Percentiles rank a stretch among this genome's conserved stretches.
Evolutionary conservation across 2,329 filamentous ascomycete genomes (phyloP).

Genomic region (Arachnopeziza araneosa): DNA sequence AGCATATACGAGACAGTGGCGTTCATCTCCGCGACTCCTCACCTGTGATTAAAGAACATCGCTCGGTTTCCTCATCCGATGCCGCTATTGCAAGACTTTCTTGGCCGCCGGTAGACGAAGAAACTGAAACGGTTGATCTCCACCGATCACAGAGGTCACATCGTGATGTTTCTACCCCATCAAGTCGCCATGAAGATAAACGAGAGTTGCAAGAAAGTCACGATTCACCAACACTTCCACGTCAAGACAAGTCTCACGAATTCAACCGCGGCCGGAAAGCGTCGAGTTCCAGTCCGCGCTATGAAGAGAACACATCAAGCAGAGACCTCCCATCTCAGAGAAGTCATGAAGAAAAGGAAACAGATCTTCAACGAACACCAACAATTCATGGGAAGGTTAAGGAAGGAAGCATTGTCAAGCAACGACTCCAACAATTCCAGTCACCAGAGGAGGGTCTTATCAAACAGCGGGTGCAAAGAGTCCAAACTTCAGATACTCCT

Average conservation of each 20-base stretch:
- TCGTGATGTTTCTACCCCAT: conserved; percentile 6
- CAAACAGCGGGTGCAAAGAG: background rate
- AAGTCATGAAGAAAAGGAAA: background rate
- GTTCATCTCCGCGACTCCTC: conserved; percentile 47
- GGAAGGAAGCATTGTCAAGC: conserved; percentile 18
- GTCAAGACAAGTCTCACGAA: conserved; percentile 13
- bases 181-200: conserved; percentile 4
- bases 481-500: conserved; percentile 1
- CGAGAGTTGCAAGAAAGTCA: conserved; percentile 5
- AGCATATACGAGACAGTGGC: conserved; percentile 44
- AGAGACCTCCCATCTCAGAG: conserved; percentile 14
- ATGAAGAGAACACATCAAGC: conserved; percentile 8
- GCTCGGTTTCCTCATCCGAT: conserved; percentile 28
- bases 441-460: conserved; percentile 14
- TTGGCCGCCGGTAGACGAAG: conserved; percentile 40
- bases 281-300: conserved; percentile 6
- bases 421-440: conserved; percentile 22
- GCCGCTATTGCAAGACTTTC: conserved; percentile 33
- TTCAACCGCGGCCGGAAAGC: conserved; percentile 13
- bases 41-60: conserved; percentile 26
- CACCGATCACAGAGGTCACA: conserved; percentile 29
- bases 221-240: conserved; percentile 6
- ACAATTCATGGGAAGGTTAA: background rate
- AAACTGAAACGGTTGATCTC: conserved; percentile 38
- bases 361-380: background rate